Conservation (phyloP, 2,329 filamentous ascomycete species). For the Westerdykella ornata region DNA sequence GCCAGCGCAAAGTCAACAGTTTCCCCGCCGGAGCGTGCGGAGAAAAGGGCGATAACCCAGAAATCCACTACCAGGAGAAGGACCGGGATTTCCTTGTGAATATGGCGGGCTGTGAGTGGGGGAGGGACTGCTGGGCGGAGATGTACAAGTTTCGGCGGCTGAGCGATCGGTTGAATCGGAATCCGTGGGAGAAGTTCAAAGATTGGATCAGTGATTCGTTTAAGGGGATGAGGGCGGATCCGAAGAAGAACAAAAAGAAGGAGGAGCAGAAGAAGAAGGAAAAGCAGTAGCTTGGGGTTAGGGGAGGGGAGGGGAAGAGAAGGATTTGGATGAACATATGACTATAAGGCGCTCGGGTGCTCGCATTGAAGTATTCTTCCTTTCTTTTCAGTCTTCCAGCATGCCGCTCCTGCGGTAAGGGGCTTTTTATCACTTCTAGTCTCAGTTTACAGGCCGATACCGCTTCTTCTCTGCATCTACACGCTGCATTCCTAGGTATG, state of each 20-base stretch:
- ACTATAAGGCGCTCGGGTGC: too few species aligned
- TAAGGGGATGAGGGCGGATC: conserved; percentile 23
- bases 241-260: conserved; percentile 23
- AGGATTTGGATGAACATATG: too few species aligned
- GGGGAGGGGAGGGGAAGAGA: too few species aligned
- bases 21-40: conserved; percentile 88
- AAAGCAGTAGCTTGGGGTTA: conserved; percentile 3
- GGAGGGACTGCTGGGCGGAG: conserved; percentile 93
- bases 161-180: conserved; percentile 83
- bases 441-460: too few species aligned
- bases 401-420: too few species aligned
- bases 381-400: too few species aligned
- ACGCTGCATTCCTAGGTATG: too few species aligned
- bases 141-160: conserved; percentile 93
- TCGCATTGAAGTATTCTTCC: too few species aligned
- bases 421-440: too few species aligned
- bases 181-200: conserved; percentile 64
- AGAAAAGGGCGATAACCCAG: conserved; percentile 64
- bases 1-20: conserved; percentile 87
- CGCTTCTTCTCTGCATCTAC: too few species aligned
- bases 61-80: conserved; percentile 76
- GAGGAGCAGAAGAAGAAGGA: conserved; percentile 9
- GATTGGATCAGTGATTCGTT: conserved; percentile 40
- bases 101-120: conserved; percentile 97
- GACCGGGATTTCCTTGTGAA: conserved; percentile 94